Evolutionary conservation across 768 basidiomycete species (phyloP).

Genomic region (Mycena kentingensis): DNA sequence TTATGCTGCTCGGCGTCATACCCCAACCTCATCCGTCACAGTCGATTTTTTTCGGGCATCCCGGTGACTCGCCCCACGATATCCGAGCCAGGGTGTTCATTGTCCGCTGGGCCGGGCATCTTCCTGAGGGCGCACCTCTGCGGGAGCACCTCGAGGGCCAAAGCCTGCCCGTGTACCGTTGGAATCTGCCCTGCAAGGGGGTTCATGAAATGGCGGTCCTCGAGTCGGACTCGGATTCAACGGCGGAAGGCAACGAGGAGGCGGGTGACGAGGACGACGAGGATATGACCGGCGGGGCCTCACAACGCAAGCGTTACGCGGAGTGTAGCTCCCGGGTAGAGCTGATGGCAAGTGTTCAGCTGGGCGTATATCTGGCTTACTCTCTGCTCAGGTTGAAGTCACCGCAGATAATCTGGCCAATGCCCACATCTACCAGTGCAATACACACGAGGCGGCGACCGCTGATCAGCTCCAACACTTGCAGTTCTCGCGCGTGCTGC

Average conservation of each 20-base stretch:
- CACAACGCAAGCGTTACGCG: too few species aligned
- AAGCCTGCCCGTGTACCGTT: not conserved
- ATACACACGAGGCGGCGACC: not conserved
- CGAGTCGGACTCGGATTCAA: too few species aligned
- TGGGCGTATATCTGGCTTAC: too few species aligned
- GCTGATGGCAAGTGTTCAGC: too few species aligned
- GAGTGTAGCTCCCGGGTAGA: too few species aligned
- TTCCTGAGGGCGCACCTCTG: not conserved
- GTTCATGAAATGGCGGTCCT: not conserved
- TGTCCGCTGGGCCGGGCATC: not conserved
- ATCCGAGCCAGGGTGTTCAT: not conserved
- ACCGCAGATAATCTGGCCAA: not conserved
- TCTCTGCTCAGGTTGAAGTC: not conserved
- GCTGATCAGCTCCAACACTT: not conserved
- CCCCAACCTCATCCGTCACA: too few species aligned
- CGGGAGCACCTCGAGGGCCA: not conserved
- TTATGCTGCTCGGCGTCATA: too few species aligned
- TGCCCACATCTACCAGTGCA: not conserved
- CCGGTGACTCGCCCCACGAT: slow-evolving; percentile 3
- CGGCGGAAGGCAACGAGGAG: too few species aligned
- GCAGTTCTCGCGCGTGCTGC: too few species aligned
- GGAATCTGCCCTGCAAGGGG: not conserved
- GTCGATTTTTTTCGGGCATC: slow-evolving; percentile 3
- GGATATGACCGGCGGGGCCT: not conserved
- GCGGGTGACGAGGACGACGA: not conserved